A percentile compares a stretch with the other conserved stretches of the same genome.
Conservation (phyloP, 192 early-diverging fungal genomes). For the Paraglomus brasilianum region DNA sequence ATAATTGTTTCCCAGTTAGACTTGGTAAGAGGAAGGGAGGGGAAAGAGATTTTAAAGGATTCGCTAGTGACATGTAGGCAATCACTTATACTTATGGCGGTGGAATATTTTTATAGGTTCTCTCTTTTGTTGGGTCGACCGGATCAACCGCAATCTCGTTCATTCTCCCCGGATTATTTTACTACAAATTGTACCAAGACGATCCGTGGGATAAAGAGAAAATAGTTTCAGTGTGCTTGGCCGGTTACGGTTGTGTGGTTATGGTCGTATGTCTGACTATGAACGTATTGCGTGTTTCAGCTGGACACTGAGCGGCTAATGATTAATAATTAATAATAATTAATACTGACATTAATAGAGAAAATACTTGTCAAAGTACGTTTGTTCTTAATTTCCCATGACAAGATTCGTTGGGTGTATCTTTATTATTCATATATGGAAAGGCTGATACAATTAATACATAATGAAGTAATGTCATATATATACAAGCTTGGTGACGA, state of each 20-base stretch:
- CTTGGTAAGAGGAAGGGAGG: slow-evolving; percentile 46
- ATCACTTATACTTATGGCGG: slow-evolving; percentile 27
- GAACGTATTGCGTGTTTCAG: slow-evolving; percentile 49
- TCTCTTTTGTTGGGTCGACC: slow-evolving; percentile 94
- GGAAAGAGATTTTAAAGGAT: neutral
- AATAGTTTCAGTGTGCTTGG: slow-evolving; percentile 59
- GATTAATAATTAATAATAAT: too few species aligned
- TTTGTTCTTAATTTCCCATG: too few species aligned
- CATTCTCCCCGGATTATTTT: slow-evolving; percentile 92
- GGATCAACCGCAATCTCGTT: slow-evolving; percentile 96
- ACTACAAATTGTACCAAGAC: slow-evolving; percentile 77
- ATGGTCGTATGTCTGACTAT: slow-evolving; percentile 79
- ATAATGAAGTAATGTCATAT: too few species aligned
- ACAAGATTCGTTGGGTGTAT: too few species aligned
- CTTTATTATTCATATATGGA: too few species aligned
- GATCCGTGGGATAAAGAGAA: slow-evolving; percentile 66
- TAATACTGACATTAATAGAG: too few species aligned
- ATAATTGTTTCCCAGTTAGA: slow-evolving; percentile 78
- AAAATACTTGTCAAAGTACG: too few species aligned
- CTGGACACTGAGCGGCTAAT: neutral
- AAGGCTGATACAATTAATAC: too few species aligned
- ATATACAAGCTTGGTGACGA: too few species aligned
- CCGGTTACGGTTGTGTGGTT: slow-evolving; percentile 69
- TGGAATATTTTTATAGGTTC: slow-evolving; percentile 46
- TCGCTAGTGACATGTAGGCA: too few species aligned